These are phyloP conservation scores for Colletotrichum truncatum DNA, from an alignment of 2,329 filamentous ascomycete species.

Conservation along the genomic window DNA sequence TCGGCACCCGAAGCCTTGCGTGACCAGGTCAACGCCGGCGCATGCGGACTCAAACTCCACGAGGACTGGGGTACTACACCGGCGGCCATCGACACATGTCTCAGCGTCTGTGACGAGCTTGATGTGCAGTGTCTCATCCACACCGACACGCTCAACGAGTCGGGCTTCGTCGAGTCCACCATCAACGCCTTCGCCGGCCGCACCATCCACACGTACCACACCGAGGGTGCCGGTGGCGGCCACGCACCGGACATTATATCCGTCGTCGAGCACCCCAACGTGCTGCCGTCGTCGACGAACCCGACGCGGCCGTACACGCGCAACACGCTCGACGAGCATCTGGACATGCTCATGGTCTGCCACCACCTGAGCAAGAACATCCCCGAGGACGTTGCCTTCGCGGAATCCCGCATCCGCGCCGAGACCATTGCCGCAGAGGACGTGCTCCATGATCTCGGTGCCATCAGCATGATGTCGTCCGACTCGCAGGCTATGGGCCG, in stretches of 20 bases:
- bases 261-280: slow-evolving; percentile 88
- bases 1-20: slow-evolving; percentile 73
- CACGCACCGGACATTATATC: slow-evolving; percentile 97
- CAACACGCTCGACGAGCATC: slow-evolving; percentile 95
- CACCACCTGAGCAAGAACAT: slow-evolving; percentile 94
- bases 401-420: slow-evolving; percentile 91
- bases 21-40: slow-evolving; percentile 85
- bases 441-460: slow-evolving; percentile 91
- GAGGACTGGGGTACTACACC: slow-evolving; percentile 97
- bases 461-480: slow-evolving; percentile 97
- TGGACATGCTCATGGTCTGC: slow-evolving; percentile 99
- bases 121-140: slow-evolving; percentile 96
- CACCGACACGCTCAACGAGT: slow-evolving; percentile 96
- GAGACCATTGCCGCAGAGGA: slow-evolving; percentile 98
- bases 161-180: slow-evolving; percentile 94
- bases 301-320: slow-evolving; percentile 89
- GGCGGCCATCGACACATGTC: slow-evolving; percentile 88
- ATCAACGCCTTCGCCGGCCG: slow-evolving; percentile 85
- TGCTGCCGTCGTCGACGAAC: slow-evolving; percentile 91
- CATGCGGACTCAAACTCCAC: slow-evolving; percentile 91
- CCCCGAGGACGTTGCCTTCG: slow-evolving; percentile 94
- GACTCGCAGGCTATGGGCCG: slow-evolving; percentile 98
- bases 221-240: slow-evolving; percentile 92
- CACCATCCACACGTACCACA: slow-evolving; percentile 96
- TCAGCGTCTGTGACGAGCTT: slow-evolving; percentile 86